These are phyloP conservation scores for Aspergillus transmontanensis DNA, from an alignment of 2,329 filamentous ascomycete species.

Conservation along the genomic window DNA sequence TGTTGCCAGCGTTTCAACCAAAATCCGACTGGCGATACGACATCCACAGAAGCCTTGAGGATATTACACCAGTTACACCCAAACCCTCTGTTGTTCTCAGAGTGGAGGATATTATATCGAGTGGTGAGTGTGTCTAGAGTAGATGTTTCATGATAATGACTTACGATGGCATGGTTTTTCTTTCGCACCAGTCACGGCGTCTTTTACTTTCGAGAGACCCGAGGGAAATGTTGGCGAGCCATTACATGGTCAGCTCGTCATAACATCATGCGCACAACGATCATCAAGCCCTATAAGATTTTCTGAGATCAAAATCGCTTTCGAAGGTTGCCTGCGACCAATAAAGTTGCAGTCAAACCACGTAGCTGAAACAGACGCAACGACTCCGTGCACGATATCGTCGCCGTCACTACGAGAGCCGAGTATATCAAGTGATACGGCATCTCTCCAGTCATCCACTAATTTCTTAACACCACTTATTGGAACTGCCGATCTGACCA, in stretches of 20 bases:
- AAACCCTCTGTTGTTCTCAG: slow-evolving; percentile 52
- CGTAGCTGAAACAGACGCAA: slow-evolving; percentile 24
- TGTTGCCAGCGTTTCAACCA: slow-evolving; percentile 36
- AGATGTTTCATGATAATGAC: not conserved
- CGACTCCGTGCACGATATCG: slow-evolving; percentile 30
- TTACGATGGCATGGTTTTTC: slow-evolving; percentile 18
- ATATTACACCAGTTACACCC: slow-evolving; percentile 37
- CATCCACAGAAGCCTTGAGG: slow-evolving; percentile 50
- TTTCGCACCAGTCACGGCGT: slow-evolving; percentile 47
- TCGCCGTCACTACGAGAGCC: slow-evolving; percentile 39
- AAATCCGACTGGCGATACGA: slow-evolving; percentile 46
- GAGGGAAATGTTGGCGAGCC: slow-evolving; percentile 64
- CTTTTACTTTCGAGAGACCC: slow-evolving; percentile 55
- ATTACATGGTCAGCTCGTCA: slow-evolving; percentile 56
- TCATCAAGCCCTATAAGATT: slow-evolving; percentile 51
- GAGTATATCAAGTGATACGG: slow-evolving; percentile 28
- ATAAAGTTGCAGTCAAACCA: slow-evolving; percentile 43
- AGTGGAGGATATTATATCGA: slow-evolving; percentile 52
- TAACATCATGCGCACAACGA: slow-evolving; percentile 52
- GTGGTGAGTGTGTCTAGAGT: slow-evolving; percentile 34
- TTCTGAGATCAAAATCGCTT: slow-evolving; percentile 53
- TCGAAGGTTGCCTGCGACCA: slow-evolving; percentile 53
- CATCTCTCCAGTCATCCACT: slow-evolving; percentile 34
- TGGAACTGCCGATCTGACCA: slow-evolving; percentile 64
- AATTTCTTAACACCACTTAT: slow-evolving; percentile 46